Percentiles rank a stretch among this genome's conserved stretches.
Evolutionary conservation across 345 rosid species (phyloP).

Genomic region (Camelina neglecta): DNA sequence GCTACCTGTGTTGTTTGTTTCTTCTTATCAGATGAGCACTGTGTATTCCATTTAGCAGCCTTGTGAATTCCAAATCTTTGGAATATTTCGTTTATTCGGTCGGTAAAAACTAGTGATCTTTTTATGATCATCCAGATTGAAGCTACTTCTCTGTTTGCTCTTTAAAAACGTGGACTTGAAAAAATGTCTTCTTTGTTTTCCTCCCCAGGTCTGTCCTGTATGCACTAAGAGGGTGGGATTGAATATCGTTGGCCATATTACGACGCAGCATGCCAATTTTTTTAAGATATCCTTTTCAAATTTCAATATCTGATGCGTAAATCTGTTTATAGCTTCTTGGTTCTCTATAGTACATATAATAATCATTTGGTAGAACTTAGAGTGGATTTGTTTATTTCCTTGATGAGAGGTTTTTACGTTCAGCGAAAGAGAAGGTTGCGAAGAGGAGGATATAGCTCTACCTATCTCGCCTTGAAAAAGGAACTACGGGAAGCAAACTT

Average conservation of each 20-base stretch:
- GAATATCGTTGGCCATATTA: conserved; percentile 75
- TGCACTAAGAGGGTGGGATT: conserved; percentile 73
- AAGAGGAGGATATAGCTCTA: conserved; percentile 60
- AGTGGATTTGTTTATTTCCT: conserved; percentile 51
- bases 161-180: neutral
- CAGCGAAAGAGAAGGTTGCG: conserved; percentile 75
- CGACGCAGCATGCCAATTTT: conserved; percentile 69
- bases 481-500: conserved; percentile 72
- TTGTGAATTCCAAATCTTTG: conserved; percentile 38
- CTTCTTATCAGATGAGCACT: conserved; percentile 41
- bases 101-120: conserved; percentile 33
- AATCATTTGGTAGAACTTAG: conserved; percentile 2
- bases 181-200: neutral
- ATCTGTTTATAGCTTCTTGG: neutral
- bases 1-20: conserved; percentile 27
- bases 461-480: conserved; percentile 65
- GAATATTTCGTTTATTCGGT: conserved; percentile 34
- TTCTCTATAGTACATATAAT: conserved; percentile 1
- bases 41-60: conserved; percentile 38
- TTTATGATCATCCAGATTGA: conserved; percentile 34
- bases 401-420: conserved; percentile 56
- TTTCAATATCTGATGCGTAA: neutral
- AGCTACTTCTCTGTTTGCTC: conserved; percentile 3
- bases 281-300: conserved; percentile 74
- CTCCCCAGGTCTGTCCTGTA: conserved; percentile 70